Percentiles rank a stretch among this genome's conserved stretches.
phyloP scores from a whole-genome alignment of 1,284 basidiomycete species.

The Ganoderma sinense region DNA sequence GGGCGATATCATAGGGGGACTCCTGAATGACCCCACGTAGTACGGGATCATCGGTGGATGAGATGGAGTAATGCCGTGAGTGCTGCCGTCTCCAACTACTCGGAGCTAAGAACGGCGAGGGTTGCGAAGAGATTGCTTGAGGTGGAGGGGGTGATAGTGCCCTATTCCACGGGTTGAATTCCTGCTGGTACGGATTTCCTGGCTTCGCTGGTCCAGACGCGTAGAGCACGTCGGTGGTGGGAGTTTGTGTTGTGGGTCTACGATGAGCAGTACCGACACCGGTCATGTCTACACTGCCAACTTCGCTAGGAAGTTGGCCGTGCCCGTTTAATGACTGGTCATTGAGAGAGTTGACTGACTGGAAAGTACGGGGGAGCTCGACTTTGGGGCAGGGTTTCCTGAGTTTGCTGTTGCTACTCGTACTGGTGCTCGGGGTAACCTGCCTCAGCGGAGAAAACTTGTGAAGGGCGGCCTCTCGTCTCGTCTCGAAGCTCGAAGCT shows the following conservation, averaged over 20 bases:
- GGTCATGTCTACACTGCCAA: constrained; percentile 52
- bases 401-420: constrained; percentile 28
- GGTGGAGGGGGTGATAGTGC: constrained; percentile 9
- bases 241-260: constrained; percentile 39
- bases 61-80: constrained; percentile 26
- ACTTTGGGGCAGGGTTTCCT: constrained; percentile 36
- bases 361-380: constrained; percentile 31
- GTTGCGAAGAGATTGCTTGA: constrained; percentile 2
- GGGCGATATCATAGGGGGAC: constrained; percentile 26
- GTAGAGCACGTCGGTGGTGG: constrained; percentile 55
- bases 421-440: constrained; percentile 21
- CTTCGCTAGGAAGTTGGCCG: constrained; percentile 47
- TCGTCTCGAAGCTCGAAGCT: constrained; percentile 40
- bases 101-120: constrained; percentile 18
- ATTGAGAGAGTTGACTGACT: constrained; percentile 28
- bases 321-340: constrained; percentile 22
- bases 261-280: constrained; percentile 60
- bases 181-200: constrained; percentile 23
- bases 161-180: constrained; percentile 33
- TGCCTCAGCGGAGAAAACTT: constrained; percentile 36
- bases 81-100: constrained; percentile 16
- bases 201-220: constrained; percentile 25
- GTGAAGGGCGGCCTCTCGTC: constrained; percentile 33
- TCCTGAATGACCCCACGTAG: constrained; percentile 15
- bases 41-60: constrained; percentile 23